These are phyloP conservation scores for Thielaviopsis punctulata DNA, from an alignment of 2,329 filamentous ascomycete species.

Conservation along the genomic window DNA sequence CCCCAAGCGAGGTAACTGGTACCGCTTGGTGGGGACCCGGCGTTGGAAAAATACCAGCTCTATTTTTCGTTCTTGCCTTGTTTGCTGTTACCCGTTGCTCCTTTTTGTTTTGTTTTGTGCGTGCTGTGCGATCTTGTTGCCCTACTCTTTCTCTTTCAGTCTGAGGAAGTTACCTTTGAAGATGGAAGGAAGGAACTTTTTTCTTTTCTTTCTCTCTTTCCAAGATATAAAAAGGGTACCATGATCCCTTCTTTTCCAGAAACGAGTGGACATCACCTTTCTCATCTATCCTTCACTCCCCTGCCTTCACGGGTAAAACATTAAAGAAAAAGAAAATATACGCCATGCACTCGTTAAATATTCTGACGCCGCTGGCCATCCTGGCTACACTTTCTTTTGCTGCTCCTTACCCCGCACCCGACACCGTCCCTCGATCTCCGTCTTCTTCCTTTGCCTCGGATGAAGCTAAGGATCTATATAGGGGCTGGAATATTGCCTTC, in stretches of 20 bases:
- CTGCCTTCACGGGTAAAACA: background rate
- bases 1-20: too few species aligned
- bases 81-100: background rate
- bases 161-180: background rate
- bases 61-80: background rate
- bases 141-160: background rate
- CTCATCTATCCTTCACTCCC: background rate
- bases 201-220: too few species aligned
- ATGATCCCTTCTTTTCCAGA: background rate
- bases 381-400: background rate
- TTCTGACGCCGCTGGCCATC: background rate
- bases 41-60: too few species aligned
- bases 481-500: conserved; percentile 14
- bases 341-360: background rate
- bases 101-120: too few species aligned
- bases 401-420: background rate
- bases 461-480: background rate
- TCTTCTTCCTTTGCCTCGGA: background rate
- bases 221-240: background rate
- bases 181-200: background rate
- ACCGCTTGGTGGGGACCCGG: too few species aligned
- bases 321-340: background rate
- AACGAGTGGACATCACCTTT: background rate
- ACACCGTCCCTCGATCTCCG: background rate
- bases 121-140: background rate